phyloP scores from a whole-genome alignment of 2,329 filamentous ascomycete species.

The Westerdykella aurantiaca region DNA sequence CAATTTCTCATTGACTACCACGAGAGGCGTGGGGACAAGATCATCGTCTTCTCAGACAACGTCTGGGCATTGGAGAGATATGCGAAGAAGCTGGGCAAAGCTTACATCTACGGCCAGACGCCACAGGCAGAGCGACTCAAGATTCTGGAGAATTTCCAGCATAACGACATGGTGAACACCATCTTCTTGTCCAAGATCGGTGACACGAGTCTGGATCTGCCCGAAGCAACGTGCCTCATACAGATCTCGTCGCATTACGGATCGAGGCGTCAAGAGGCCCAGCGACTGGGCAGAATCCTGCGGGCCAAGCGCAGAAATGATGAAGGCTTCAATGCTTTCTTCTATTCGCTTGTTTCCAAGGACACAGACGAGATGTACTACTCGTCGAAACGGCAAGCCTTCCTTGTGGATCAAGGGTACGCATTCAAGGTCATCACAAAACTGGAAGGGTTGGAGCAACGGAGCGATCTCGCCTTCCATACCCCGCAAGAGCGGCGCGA shows the following conservation, averaged over 20 bases:
- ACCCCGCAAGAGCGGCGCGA: conserved; percentile 76
- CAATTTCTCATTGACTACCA: conserved; percentile 99
- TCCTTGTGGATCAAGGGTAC: conserved; percentile 95
- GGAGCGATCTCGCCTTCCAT: conserved; percentile 72
- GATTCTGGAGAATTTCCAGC: conserved; percentile 91
- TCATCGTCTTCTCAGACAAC: conserved; percentile 97
- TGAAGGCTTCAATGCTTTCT: conserved; percentile 98
- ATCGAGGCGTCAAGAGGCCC: conserved; percentile 92
- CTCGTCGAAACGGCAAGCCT: conserved; percentile 92
- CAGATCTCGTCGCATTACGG: conserved; percentile 98
- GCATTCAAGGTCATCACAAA: conserved; percentile 99
- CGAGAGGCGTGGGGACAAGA: conserved; percentile 89
- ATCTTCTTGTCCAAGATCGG: conserved; percentile 97
- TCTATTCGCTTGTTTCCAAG: conserved; percentile 95
- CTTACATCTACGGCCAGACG: conserved; percentile 87
- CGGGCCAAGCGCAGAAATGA: conserved; percentile 94
- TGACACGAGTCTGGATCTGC: conserved; percentile 94
- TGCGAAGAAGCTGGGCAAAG: conserved; percentile 75
- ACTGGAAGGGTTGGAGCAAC: conserved; percentile 81
- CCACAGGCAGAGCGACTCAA: conserved; percentile 76
- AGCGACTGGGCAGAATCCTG: conserved; percentile 85
- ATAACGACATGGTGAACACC: conserved; percentile 83
- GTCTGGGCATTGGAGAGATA: conserved; percentile 87
- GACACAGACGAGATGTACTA: conserved; percentile 98
- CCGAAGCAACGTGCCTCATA: conserved; percentile 92